These are phyloP conservation scores for Albophoma yamanashiensis DNA, from an alignment of 2,329 filamentous ascomycete genomes.

Conservation along the genomic window DNA sequence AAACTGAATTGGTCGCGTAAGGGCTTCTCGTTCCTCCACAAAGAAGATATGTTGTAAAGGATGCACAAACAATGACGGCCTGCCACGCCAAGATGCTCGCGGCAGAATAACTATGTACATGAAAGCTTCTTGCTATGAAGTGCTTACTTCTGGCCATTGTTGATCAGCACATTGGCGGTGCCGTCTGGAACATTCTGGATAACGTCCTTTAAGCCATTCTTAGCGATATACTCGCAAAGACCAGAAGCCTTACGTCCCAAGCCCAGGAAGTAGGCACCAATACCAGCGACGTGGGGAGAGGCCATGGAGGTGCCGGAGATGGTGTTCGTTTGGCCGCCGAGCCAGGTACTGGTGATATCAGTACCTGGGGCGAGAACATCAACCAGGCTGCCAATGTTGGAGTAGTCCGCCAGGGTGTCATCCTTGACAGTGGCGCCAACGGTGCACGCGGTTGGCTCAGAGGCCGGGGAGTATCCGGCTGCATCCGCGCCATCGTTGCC, in stretches of 20 bases:
- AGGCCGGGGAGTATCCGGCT: conserved; percentile 32
- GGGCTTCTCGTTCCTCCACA: background rate
- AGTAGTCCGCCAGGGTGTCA: conserved; percentile 31
- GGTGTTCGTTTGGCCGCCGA: conserved; percentile 23
- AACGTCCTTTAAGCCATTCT: conserved; percentile 28
- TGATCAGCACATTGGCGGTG: conserved; percentile 42
- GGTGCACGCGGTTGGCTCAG: conserved; percentile 32
- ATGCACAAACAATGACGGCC: background rate
- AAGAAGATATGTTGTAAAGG: background rate
- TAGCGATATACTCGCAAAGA: conserved; percentile 35
- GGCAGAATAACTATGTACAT: background rate
- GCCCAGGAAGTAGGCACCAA: conserved; percentile 33
- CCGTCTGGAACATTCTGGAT: conserved; percentile 28
- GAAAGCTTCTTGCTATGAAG: background rate
- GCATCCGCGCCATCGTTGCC: conserved; percentile 37
- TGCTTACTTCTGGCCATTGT: conserved; percentile 32
- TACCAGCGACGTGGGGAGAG: conserved; percentile 26
- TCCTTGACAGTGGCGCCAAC: conserved; percentile 31
- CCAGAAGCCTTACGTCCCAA: conserved; percentile 30
- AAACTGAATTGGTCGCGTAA: background rate
- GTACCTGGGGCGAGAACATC: conserved; percentile 40
- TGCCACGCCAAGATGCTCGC: background rate
- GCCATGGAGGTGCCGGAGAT: conserved; percentile 34
- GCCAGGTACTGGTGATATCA: conserved; percentile 33
- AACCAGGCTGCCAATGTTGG: conserved; percentile 36